Evolutionary conservation across 2,329 filamentous ascomycete species (phyloP).

Genomic region (Xylariaceae sp.): DNA sequence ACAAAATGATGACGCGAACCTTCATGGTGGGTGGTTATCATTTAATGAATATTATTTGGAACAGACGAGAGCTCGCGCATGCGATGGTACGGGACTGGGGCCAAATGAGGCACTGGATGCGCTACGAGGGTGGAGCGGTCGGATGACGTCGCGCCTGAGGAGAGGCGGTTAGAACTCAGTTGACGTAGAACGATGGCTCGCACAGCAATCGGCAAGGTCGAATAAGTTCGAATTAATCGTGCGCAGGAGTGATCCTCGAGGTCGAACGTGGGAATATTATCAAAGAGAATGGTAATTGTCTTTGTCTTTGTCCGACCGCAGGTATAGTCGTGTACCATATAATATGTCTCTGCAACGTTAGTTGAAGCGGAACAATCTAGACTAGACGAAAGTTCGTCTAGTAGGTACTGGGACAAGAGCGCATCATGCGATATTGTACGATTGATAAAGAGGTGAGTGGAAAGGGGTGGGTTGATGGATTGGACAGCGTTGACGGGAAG

Average conservation of each 20-base stretch:
- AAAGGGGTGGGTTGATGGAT: background rate
- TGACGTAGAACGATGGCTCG: background rate
- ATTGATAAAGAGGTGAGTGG: constrained; percentile 6
- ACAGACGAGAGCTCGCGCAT: background rate
- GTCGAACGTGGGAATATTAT: background rate
- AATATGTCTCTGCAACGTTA: constrained; percentile 27
- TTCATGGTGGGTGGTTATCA: constrained; percentile 37
- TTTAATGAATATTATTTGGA: background rate
- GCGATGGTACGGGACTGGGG: constrained; percentile 1
- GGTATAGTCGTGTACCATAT: background rate
- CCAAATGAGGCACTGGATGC: constrained; percentile 9
- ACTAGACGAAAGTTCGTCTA: constrained; percentile 40
- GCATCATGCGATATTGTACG: constrained; percentile 31
- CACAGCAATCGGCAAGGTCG: background rate
- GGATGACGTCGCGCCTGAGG: constrained; percentile 29
- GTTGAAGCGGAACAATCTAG: constrained; percentile 32
- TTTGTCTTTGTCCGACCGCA: constrained; percentile 1
- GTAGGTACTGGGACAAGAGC: constrained; percentile 33
- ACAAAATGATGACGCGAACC: constrained; percentile 30
- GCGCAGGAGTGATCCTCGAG: background rate
- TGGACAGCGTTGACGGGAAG: background rate
- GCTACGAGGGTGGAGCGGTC: constrained; percentile 21
- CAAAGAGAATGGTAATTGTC: constrained; percentile 6
- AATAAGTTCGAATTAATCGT: constrained; percentile 4
- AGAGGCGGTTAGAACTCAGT: constrained; percentile 14